These are phyloP conservation scores for Trichophyton simii DNA, from an alignment of 2,329 filamentous ascomycete species.

Conservation along the genomic window DNA sequence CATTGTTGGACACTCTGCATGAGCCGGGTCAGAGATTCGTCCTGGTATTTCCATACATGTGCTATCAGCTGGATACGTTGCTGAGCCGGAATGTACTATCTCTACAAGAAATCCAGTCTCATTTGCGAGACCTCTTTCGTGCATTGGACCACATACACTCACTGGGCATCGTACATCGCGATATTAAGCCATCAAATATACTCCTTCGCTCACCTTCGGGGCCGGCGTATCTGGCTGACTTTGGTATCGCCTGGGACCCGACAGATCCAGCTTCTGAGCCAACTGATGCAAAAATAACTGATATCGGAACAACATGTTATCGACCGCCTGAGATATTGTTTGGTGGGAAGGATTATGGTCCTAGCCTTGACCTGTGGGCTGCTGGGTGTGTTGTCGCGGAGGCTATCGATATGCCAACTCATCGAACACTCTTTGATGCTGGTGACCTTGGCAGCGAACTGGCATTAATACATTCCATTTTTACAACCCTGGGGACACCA, in stretches of 20 bases:
- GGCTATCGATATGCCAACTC: slow-evolving; percentile 39
- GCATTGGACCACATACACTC: slow-evolving; percentile 61
- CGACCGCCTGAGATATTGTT: slow-evolving; percentile 84
- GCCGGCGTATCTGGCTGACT: slow-evolving; percentile 73
- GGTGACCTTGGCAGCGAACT: slow-evolving; percentile 86
- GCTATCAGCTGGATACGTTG: slow-evolving; percentile 56
- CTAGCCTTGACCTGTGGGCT: slow-evolving; percentile 77
- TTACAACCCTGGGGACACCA: slow-evolving; percentile 81
- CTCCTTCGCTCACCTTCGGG: slow-evolving; percentile 55
- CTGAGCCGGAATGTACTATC: slow-evolving; percentile 31
- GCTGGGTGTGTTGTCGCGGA: slow-evolving; percentile 76
- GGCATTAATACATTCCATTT: slow-evolving; percentile 80
- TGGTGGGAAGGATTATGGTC: slow-evolving; percentile 60
- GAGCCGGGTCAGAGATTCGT: slow-evolving; percentile 60
- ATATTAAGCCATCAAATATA: slow-evolving; percentile 87
- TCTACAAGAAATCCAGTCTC: slow-evolving; percentile 29
- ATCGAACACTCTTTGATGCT: slow-evolving; percentile 65
- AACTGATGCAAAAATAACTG: slow-evolving; percentile 60
- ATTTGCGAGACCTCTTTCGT: slow-evolving; percentile 56
- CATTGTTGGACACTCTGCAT: slow-evolving; percentile 58
- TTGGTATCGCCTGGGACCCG: slow-evolving; percentile 80
- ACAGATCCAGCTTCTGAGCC: slow-evolving; percentile 48
- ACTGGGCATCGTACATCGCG: slow-evolving; percentile 73
- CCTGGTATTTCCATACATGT: slow-evolving; percentile 75
- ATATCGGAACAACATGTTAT: slow-evolving; percentile 88